Evolutionary conservation across 192 early-diverging fungal genomes (phyloP).

Genomic region (Coemansia umbellata): DNA sequence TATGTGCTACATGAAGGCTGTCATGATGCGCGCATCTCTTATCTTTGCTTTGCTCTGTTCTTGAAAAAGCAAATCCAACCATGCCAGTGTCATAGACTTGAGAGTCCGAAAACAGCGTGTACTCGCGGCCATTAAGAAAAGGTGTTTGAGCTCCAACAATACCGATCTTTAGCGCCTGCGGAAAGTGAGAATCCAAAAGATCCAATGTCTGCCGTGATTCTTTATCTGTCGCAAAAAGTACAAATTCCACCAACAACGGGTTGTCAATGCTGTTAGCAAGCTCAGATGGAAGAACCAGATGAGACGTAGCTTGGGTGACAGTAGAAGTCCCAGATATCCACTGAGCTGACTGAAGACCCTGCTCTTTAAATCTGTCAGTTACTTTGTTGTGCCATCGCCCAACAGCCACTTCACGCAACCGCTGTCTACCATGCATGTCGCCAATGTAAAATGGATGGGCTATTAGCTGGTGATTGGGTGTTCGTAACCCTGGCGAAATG

Average conservation of each 20-base stretch:
- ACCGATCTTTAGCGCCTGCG: constrained; percentile 33
- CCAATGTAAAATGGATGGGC: constrained; percentile 34
- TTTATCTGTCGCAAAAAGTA: constrained; percentile 30
- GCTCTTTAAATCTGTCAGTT: constrained; percentile 14
- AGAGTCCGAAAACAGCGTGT: constrained; percentile 14
- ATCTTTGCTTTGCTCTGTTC: not conserved
- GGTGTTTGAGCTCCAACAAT: constrained; percentile 40
- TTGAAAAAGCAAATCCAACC: constrained; percentile 31
- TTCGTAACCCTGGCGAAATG: not conserved
- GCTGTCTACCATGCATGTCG: constrained; percentile 39
- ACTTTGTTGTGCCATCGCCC: constrained; percentile 40
- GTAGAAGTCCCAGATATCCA: constrained; percentile 19
- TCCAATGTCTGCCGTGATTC: constrained; percentile 34
- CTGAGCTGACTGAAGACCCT: not conserved
- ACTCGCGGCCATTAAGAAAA: constrained; percentile 38
- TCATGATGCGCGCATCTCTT: too few species aligned
- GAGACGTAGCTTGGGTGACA: constrained; percentile 28
- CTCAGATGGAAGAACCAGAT: constrained; percentile 23
- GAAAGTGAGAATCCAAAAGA: constrained; percentile 26
- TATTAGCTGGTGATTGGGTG: not conserved
- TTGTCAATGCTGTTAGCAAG: constrained; percentile 1
- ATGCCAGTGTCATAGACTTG: constrained; percentile 16
- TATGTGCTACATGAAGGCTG: not conserved
- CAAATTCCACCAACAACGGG: constrained; percentile 9
- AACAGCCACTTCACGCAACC: constrained; percentile 38